phyloP scores from a whole-genome alignment of 768 basidiomycete genomes.

The Pleurotus salmoneostramineus region DNA sequence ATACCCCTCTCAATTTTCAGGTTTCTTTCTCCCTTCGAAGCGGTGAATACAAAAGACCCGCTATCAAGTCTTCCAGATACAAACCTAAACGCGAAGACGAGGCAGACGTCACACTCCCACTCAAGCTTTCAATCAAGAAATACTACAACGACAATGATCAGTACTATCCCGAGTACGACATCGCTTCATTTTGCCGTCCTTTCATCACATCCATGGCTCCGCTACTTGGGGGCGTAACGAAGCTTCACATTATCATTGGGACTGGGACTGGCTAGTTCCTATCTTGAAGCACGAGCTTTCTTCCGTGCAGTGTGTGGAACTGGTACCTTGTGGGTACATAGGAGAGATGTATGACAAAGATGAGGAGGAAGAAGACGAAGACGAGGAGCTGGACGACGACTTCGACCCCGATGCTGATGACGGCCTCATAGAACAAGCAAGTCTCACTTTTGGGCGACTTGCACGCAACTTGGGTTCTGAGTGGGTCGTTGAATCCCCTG shows the following conservation, averaged over 20 bases:
- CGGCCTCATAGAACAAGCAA: background rate
- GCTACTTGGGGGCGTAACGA: background rate
- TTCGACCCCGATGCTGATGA: too few species aligned
- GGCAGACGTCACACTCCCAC: too few species aligned
- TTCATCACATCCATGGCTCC: background rate
- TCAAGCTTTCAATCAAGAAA: too few species aligned
- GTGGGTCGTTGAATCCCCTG: background rate
- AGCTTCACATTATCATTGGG: background rate
- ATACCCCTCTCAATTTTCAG: too few species aligned
- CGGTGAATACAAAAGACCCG: too few species aligned
- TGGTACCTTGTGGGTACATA: background rate
- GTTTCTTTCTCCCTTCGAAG: too few species aligned
- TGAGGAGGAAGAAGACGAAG: background rate
- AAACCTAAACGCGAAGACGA: too few species aligned
- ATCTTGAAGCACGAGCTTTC: background rate
- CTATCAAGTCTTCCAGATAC: too few species aligned
- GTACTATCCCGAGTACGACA: background rate
- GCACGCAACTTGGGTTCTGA: background rate
- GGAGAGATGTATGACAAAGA: background rate
- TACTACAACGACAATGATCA: too few species aligned
- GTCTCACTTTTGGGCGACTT: background rate
- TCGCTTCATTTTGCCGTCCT: background rate
- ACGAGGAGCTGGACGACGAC: too few species aligned
- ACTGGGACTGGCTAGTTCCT: background rate
- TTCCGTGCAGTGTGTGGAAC: background rate